Evolutionary conservation across 164 flowering plant species (phyloP), one percentile per base, ranked within the genome.

Genomic region (Echeveria elegans): DNA sequence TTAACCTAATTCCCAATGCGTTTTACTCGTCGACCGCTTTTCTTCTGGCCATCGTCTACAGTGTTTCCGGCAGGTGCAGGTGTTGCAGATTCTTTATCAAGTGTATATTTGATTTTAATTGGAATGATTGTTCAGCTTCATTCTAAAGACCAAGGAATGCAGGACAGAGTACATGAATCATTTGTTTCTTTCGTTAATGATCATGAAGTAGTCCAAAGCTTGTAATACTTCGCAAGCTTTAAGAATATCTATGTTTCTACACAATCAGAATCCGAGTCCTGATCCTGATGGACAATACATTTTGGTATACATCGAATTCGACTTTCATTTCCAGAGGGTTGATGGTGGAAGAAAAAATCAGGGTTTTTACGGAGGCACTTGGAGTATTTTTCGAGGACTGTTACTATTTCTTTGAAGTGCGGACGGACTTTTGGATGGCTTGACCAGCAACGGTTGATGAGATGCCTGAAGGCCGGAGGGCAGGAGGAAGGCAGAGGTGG

Each of bases 401-500:
- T 65, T 61, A 90, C 88, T 48, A 93, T 88, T 82, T 90, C 88
- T 26, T 82, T 83, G 67, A 93, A 93, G 62, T 86, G 85, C 16
- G 98, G 98, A n/a, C 98, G 68, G 50, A 74, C 87, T 29, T 81
- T 78, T 16, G 97, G 96, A 76, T 85, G 86, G 66, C 80, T 83
- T n/a, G 96, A 77, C 97, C 98, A 93, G 77, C 98, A 90, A 56
- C 85, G 79, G 61, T 63, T 79, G 73, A 90, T 87, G 69, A 93
- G 90, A 64, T 73, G 80, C 66, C 84, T 72, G 38, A 90, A 75
- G 65, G 89, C 92, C 64, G 50, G 0, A 0, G 97, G 97, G 63
- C 94, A 86, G 30, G 72, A 45, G 14, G 85, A 16, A 4, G 90
- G 92, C 71, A 93, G 69, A 38, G 94, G 89, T 24, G 98, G 98